Base-by-base conservation (phyloP, 495 filamentous ascomycete species). In the Lentithecium fluviatile region DNA sequence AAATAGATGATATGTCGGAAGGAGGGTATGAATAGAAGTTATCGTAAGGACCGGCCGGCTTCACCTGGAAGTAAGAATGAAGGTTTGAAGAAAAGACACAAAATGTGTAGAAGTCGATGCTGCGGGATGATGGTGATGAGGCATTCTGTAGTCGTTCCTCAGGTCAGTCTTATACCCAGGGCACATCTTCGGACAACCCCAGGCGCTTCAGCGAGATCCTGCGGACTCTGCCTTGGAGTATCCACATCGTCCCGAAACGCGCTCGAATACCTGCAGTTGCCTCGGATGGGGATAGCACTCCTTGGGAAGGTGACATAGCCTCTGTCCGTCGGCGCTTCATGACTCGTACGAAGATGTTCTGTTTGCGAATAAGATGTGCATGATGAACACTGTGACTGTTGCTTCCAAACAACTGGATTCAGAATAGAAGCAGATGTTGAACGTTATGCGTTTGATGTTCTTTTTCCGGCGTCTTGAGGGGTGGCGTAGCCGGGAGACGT, bases 41-140 rank as follows among this genome's bases (percentile, higher is more conserved):
- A 26, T 21, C 6, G 55, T 64, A 59, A 55, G 61, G 55, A 64
- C 54, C 54, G 61, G 49, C 54, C 61, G 61, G 26, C 61, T 58
- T 64, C 55, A 13, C 38, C 49, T 45, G 54, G 61, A 58, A 64
- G 54, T 47, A 49, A 32, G 46, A 47, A 47, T n/a, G 56, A 36
- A 54, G 45, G 17, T 29, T 8, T 38, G 40, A 64, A 17, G 20
- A 43, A n/a, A n/a, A 55, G 2, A 23, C 19, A 45, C 45, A 46
- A 23, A 45, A 62, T 26, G 19, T 45, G 26, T 24, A 21, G 47
- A 45, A 53, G n/a, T 6, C 7, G 24, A 37, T n/a, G 17, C 13
- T 50, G 29, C 10, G 3, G 24, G n/a, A 34, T 45, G 53, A 51
- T 57, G 53, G 20, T 56, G 52, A 56, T 52, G 40, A 25, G 32